These are phyloP conservation scores for Monosporascus sp. DNA, from an alignment of 2,329 filamentous ascomycete species.

Conservation along the genomic window DNA sequence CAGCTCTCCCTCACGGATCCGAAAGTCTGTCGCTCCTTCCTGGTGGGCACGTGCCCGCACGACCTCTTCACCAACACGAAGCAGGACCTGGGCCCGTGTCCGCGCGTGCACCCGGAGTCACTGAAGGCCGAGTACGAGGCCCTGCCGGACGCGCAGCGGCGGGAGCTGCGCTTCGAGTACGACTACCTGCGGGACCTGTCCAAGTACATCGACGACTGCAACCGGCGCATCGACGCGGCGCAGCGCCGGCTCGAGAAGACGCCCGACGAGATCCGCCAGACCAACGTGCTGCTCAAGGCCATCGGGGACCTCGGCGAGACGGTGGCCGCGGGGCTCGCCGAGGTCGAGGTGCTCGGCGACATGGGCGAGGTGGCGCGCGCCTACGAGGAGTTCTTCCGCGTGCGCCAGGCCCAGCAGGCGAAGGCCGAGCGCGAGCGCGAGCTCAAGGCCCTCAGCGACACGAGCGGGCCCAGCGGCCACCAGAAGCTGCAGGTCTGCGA, in stretches of 20 bases:
- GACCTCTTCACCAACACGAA: conserved; percentile 99
- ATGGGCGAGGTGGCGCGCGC: conserved; percentile 74
- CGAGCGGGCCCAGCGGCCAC: conserved; percentile 85
- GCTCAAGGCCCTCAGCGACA: conserved; percentile 85
- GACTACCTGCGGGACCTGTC: conserved; percentile 96
- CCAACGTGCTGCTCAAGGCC: conserved; percentile 78
- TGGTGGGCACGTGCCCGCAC: conserved; percentile 91
- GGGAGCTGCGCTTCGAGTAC: conserved; percentile 84
- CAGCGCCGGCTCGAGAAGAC: conserved; percentile 94
- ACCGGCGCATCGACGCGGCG: conserved; percentile 83
- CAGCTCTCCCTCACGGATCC: conserved; percentile 85
- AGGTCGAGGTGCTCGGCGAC: conserved; percentile 81
- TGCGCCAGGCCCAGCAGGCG: conserved; percentile 71
- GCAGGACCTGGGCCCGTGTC: conserved; percentile 87
- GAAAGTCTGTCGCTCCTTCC: conserved; percentile 91
- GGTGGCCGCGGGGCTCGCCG: conserved; percentile 75
- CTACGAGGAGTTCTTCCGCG: conserved; percentile 81
- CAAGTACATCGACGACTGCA: conserved; percentile 96
- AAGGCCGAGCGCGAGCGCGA: conserved; percentile 84
- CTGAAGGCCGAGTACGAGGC: conserved; percentile 85
- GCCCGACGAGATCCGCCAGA: conserved; percentile 93
- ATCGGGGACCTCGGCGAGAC: conserved; percentile 76
- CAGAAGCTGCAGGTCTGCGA: conserved; percentile 99
- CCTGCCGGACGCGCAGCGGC: conserved; percentile 64
- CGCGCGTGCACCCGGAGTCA: conserved; percentile 81